These are phyloP conservation scores for Pachysolen tannophilus DNA, from an alignment of 805 yeast species.

Conservation along the genomic window DNA sequence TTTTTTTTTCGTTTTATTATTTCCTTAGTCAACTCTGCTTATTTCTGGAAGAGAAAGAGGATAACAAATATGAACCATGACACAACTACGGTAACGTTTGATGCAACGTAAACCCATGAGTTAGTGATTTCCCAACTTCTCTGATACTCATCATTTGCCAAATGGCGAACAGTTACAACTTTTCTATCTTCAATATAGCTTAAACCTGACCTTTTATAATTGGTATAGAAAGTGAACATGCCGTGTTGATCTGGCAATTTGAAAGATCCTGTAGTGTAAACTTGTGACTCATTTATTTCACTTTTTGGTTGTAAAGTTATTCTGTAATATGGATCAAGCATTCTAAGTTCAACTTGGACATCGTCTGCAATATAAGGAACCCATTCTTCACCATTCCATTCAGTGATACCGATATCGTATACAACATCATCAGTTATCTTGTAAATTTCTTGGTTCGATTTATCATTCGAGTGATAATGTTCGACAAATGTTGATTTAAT, in stretches of 20 bases:
- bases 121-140: conserved; percentile 91
- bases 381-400: conserved; percentile 52
- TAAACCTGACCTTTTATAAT: conserved; percentile 73
- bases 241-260: conserved; percentile 94
- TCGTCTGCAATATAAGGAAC: conserved; percentile 54
- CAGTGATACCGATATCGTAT: conserved; percentile 44
- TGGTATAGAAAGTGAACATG: conserved; percentile 77
- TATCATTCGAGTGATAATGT: conserved; percentile 43
- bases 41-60: conserved; percentile 39
- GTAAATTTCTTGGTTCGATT: conserved; percentile 42
- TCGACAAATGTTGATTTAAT: conserved; percentile 45
- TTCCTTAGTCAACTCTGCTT: too few species aligned
- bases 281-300: conserved; percentile 32
- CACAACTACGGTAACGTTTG: conserved; percentile 57
- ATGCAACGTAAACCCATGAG: conserved; percentile 82
- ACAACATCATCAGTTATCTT: conserved; percentile 66
- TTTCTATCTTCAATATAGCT: conserved; percentile 57
- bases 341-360: conserved; percentile 74
- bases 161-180: conserved; percentile 81
- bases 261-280: conserved; percentile 45
- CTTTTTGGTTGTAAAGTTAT: conserved; percentile 45
- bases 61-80: conserved; percentile 78
- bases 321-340: conserved; percentile 95
- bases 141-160: conserved; percentile 91
- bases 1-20: too few species aligned